Conservation (phyloP, 2,329 filamentous ascomycete species). For the Paecilomyces fulvus region DNA sequence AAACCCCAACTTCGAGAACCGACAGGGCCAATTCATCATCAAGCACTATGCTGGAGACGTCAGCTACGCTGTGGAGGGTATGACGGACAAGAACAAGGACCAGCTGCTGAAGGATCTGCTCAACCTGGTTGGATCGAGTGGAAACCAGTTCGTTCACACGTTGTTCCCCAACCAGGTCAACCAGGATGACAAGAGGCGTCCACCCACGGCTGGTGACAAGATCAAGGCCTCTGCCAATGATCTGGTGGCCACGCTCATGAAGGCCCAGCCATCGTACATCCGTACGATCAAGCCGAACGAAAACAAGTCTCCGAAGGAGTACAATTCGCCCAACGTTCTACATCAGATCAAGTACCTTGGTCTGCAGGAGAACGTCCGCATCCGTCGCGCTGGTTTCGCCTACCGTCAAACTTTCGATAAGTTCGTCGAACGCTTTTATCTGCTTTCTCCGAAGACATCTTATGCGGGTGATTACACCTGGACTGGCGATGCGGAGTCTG, state of each 20-base stretch:
- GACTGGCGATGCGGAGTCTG: conserved; percentile 78
- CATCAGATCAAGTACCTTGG: conserved; percentile 99
- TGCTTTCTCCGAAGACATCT: conserved; percentile 86
- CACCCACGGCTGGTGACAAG: conserved; percentile 90
- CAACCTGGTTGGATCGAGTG: conserved; percentile 73
- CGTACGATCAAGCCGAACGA: conserved; percentile 99
- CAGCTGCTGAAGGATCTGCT: conserved; percentile 89
- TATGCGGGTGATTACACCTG: conserved; percentile 97
- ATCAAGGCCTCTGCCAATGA: conserved; percentile 94
- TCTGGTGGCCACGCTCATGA: conserved; percentile 90
- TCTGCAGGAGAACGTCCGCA: conserved; percentile 98
- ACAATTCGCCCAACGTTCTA: conserved; percentile 82
- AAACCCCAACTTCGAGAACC: conserved; percentile 81
- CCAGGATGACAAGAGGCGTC: conserved; percentile 88
- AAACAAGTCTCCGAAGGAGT: conserved; percentile 92
- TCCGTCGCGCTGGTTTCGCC: conserved; percentile 90
- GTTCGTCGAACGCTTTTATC: conserved; percentile 94
- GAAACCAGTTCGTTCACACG: conserved; percentile 76
- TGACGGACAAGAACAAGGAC: conserved; percentile 99
- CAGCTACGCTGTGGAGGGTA: conserved; percentile 85
- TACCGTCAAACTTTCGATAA: conserved; percentile 97
- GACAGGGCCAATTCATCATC: conserved; percentile 94
- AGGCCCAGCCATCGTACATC: conserved; percentile 94
- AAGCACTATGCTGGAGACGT: conserved; percentile 99
- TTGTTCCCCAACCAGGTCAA: conserved; percentile 91